Conservation (phyloP, 306 rosid species). For the Astragalus glycyphyllos region DNA sequence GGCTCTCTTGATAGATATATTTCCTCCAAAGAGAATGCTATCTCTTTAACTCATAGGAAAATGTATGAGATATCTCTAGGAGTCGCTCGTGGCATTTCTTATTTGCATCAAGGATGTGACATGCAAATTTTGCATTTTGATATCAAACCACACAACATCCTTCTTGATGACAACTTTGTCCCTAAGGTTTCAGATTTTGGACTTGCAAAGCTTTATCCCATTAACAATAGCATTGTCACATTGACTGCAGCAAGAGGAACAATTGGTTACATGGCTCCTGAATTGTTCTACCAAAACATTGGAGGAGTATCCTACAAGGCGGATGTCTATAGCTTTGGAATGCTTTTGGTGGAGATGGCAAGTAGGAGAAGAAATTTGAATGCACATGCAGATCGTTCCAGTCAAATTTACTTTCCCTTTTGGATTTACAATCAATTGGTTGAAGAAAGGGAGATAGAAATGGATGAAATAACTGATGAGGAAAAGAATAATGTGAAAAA, state of each 20-base stretch:
- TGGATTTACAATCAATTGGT: conserved; percentile 24
- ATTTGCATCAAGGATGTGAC: conserved; percentile 18
- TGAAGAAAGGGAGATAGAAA: neutral
- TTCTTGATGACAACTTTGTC: neutral
- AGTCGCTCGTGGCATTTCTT: conserved; percentile 33
- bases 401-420: conserved; percentile 22
- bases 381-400: neutral
- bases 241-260: conserved; percentile 21
- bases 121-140: conserved; percentile 23
- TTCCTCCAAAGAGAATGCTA: neutral
- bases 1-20: conserved; percentile 39
- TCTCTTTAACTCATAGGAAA: neutral
- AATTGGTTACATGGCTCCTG: conserved; percentile 21
- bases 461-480: neutral
- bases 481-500: conserved; percentile 16
- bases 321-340: conserved; percentile 13
- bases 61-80: conserved; percentile 38
- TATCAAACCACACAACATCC: conserved; percentile 15
- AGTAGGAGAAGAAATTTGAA: neutral
- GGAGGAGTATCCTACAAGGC: neutral
- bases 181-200: conserved; percentile 12
- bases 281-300: conserved; percentile 13
- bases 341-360: conserved; percentile 9
- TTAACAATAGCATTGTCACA: neutral
- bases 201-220: conserved; percentile 13